Conservation (phyloP, 2,329 filamentous ascomycete genomes). For the Curvularia verruculosa region DNA sequence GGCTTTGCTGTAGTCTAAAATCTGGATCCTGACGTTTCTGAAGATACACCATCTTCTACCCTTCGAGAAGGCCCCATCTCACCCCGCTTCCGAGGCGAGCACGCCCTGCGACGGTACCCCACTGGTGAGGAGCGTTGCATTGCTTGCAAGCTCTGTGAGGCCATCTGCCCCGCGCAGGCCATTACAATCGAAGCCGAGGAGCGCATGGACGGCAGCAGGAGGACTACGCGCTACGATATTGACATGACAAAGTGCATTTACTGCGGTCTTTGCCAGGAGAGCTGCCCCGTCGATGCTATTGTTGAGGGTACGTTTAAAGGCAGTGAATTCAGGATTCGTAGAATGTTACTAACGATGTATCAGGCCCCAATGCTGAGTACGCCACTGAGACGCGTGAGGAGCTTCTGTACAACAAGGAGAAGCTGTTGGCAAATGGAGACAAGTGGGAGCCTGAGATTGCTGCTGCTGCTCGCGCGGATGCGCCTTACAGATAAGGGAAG, state of each 20-base stretch:
- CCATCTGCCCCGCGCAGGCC: slow-evolving; percentile 95
- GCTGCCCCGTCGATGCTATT: slow-evolving; percentile 96
- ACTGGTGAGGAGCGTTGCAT: slow-evolving; percentile 99
- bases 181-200: slow-evolving; percentile 99
- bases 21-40: slow-evolving; percentile 33
- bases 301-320: slow-evolving; percentile 68
- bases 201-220: slow-evolving; percentile 90
- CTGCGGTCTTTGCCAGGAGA: slow-evolving; percentile 99
- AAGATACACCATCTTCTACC: slow-evolving; percentile 98
- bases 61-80: slow-evolving; percentile 98
- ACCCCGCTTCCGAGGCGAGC: slow-evolving; percentile 96
- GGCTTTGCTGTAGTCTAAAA: slow-evolving; percentile 6
- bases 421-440: slow-evolving; percentile 75
- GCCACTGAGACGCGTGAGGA: slow-evolving; percentile 85
- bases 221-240: slow-evolving; percentile 97
- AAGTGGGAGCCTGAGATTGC: slow-evolving; percentile 96
- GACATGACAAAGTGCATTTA: slow-evolving; percentile 99
- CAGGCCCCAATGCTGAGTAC: slow-evolving; percentile 74
- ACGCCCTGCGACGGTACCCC: slow-evolving; percentile 93
- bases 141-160: slow-evolving; percentile 99
- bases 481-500: slow-evolving; percentile 65
- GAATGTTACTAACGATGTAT: slow-evolving; percentile 20
- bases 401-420: slow-evolving; percentile 97
- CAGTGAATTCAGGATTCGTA: neutral
- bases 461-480: slow-evolving; percentile 88